phyloP scores from a whole-genome alignment of 257 asterid species.

The Ocimum tenuiflorum region DNA sequence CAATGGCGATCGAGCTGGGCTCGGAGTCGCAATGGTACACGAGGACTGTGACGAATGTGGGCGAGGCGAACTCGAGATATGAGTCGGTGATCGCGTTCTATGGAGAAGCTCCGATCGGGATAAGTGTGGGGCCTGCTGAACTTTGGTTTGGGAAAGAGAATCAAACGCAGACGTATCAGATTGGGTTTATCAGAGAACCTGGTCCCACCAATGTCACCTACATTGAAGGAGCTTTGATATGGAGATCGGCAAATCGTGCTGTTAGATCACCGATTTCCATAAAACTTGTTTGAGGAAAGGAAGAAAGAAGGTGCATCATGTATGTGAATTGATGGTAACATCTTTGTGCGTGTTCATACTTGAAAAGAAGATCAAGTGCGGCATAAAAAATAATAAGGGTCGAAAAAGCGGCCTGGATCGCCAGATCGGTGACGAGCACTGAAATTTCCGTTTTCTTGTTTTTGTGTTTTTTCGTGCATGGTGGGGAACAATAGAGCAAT shows the following conservation, averaged over 20 bases:
- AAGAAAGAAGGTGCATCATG: no score
- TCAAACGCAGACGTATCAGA: slow-evolving; percentile 27
- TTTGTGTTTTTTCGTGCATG: no score
- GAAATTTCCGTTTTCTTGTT: no score
- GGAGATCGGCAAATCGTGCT: slow-evolving; percentile 25
- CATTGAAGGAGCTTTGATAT: slow-evolving; percentile 27
- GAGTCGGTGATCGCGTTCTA: not conserved
- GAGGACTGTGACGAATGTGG: slow-evolving; percentile 44
- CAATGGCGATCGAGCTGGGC: slow-evolving; percentile 27
- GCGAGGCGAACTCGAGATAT: slow-evolving; percentile 30
- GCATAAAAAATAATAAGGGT: no score
- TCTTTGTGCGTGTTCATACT: no score
- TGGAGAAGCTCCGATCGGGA: not conserved
- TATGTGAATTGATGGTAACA: no score
- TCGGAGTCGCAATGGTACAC: slow-evolving; percentile 8
- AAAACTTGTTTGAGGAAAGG: slow-evolving; percentile 5
- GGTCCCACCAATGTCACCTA: not conserved
- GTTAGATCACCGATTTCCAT: slow-evolving; percentile 39
- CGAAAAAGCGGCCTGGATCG: no score
- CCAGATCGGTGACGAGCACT: no score
- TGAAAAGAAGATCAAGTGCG: no score
- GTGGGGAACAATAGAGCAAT: no score
- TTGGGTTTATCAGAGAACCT: slow-evolving; percentile 16
- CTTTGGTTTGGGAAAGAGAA: slow-evolving; percentile 29
- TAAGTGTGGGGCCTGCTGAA: slow-evolving; percentile 17